These are phyloP conservation scores for Amoeboaphelidium occidentale DNA, from an alignment of 371 early-diverging fungal genomes.

Conservation along the genomic window DNA sequence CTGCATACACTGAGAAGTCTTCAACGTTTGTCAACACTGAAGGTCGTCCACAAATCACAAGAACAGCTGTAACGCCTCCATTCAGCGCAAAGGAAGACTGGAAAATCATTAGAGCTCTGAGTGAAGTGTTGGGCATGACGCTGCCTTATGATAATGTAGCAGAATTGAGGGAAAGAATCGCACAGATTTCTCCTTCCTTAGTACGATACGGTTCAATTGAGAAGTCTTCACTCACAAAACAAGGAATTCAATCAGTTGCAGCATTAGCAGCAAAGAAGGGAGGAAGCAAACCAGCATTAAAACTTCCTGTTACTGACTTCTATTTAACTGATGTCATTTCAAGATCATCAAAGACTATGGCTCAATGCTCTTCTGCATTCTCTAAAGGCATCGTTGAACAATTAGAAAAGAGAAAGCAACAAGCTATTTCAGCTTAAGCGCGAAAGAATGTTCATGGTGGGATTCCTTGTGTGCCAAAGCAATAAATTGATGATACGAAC, in stretches of 20 bases:
- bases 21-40: constrained; percentile 88
- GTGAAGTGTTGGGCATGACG: constrained; percentile 58
- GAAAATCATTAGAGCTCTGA: constrained; percentile 88
- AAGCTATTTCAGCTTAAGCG: too few species aligned
- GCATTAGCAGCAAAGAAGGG: background rate
- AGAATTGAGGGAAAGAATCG: constrained; percentile 56
- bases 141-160: constrained; percentile 69
- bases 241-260: background rate
- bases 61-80: constrained; percentile 75
- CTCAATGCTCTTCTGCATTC: constrained; percentile 60
- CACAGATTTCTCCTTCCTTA: constrained; percentile 59
- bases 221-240: constrained; percentile 15
- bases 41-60: constrained; percentile 72
- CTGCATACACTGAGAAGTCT: constrained; percentile 91
- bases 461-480: too few species aligned
- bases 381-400: background rate
- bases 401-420: too few species aligned
- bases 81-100: constrained; percentile 87
- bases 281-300: constrained; percentile 5
- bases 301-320: constrained; percentile 44
- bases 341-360: constrained; percentile 85
- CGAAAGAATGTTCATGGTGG: too few species aligned
- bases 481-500: too few species aligned
- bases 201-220: constrained; percentile 45
- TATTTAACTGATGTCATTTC: constrained; percentile 85